These are phyloP conservation scores for Jatropha curcas DNA, from an alignment of 345 rosid species.

Conservation along the genomic window DNA sequence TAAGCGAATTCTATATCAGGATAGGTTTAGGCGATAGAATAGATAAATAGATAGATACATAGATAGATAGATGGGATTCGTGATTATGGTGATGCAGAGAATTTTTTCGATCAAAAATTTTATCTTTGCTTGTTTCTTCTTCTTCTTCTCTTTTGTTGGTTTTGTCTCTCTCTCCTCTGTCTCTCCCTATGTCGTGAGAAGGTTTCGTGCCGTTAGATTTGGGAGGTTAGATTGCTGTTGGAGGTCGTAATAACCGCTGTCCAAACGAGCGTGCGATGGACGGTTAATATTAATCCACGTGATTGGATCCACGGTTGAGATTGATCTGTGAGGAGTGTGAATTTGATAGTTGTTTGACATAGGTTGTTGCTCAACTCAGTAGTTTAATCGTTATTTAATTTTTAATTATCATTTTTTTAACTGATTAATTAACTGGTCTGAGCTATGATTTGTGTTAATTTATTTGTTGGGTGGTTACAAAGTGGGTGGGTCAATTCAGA, in stretches of 20 bases:
- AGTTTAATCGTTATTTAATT: not conserved
- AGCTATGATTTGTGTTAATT: no score
- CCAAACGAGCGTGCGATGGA: slow-evolving; percentile 23
- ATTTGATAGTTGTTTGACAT: slow-evolving; percentile 30
- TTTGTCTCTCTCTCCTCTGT: slow-evolving; percentile 15
- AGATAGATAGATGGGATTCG: not conserved
- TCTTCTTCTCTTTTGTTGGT: not conserved
- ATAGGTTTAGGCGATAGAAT: no score
- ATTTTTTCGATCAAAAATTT: not conserved
- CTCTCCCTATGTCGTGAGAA: slow-evolving; percentile 18
- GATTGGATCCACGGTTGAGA: slow-evolving; percentile 31
- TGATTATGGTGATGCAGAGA: not conserved
- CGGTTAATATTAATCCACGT: not conserved
- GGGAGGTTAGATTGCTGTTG: slow-evolving; percentile 39
- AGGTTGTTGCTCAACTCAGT: slow-evolving; percentile 11
- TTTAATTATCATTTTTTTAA: not conserved
- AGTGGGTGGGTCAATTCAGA: not conserved
- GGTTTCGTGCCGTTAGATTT: slow-evolving; percentile 39
- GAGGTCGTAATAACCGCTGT: slow-evolving; percentile 46
- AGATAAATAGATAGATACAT: no score
- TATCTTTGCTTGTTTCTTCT: not conserved
- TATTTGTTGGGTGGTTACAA: not conserved
- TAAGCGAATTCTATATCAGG: not conserved
- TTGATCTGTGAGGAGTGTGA: slow-evolving; percentile 20
- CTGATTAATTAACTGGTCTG: not conserved